These are phyloP conservation scores for Pelargonium nanum DNA, from an alignment of 345 rosid species.

Conservation along the genomic window DNA sequence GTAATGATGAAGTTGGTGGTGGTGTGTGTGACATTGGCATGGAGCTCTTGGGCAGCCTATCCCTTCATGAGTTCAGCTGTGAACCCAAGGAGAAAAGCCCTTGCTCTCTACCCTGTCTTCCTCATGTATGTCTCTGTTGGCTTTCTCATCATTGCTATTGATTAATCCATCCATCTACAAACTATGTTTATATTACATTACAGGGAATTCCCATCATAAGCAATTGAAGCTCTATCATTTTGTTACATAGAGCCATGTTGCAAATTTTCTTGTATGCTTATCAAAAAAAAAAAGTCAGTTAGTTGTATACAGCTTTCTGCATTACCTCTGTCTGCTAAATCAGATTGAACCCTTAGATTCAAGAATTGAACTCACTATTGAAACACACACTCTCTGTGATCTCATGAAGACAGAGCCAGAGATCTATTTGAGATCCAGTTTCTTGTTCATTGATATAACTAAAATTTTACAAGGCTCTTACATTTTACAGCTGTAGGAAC, in stretches of 20 bases:
- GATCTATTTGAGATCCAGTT: too few species aligned
- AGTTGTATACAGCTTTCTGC: too few species aligned
- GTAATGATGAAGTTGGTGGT: conserved; percentile 59
- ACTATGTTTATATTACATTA: neutral
- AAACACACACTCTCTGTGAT: too few species aligned
- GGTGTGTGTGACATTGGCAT: conserved; percentile 61
- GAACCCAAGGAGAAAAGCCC: conserved; percentile 78
- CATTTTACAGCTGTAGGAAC: too few species aligned
- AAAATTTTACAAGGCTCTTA: too few species aligned
- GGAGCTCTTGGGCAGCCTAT: conserved; percentile 97
- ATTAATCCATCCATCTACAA: conserved; percentile 19
- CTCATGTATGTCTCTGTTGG: conserved; percentile 97
- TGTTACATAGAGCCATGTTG: conserved; percentile 4
- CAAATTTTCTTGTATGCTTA: too few species aligned
- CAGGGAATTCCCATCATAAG: conserved; percentile 1
- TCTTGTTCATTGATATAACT: too few species aligned
- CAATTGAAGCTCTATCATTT: conserved; percentile 3
- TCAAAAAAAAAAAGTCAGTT: too few species aligned
- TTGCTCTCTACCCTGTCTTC: conserved; percentile 83
- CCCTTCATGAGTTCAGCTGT: conserved; percentile 94
- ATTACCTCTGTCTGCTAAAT: too few species aligned
- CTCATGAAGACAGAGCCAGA: too few species aligned
- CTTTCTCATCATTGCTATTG: conserved; percentile 84
- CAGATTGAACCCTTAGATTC: too few species aligned
- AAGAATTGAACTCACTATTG: too few species aligned